Evolutionary conservation across 1,139 yeast genomes (phyloP), one percentile per base, ranked within the genome.

Genomic region (Entelexis sorbosivorans): DNA sequence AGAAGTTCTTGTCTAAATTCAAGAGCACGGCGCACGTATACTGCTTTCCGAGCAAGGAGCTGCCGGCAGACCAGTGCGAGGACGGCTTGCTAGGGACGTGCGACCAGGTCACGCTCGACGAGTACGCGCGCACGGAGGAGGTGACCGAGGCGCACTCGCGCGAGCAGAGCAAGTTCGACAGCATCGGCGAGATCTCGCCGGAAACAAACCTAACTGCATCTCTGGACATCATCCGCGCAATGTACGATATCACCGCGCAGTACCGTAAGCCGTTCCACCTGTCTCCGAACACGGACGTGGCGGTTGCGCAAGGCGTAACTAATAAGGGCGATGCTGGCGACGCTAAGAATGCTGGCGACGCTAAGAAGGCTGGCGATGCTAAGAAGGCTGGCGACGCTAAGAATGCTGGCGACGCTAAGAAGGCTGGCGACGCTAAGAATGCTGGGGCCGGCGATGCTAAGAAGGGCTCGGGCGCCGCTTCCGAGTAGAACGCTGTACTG

Each of bases 61-160:
- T 44, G n/a, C 14, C 28, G 16, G 28, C 28, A 1, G 50, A 40
- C 11, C 16, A 42, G 17, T 29, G 26, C 10, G 39, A 31, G 20
- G 50, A 45, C 31, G 46, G 32, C 9, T 28, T 34, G 24, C 44
- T 33, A 22, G 51, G 48, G 10, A 55, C 57, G 4, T 55, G 57
- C 43, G 52, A 55, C 47, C 39, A n/a, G n/a, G n/a, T 34, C 38
- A 39, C 47, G 22, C 35, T 55, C 11, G 22, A 31, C 6, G 44
- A 48, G 11, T 55, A 13, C 47, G 17, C 48, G 22, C 39, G 19
- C n/a, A 45, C 54, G 16, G 26, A 35, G 10, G 50, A 31, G 8
- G 44, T 43, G n/a, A 55, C 57, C n/a, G 36, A 29, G 28, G 16
- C 14, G 10, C 55, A 51, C 22, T 24, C 16, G 31, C 24, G 20